Evolutionary conservation across 805 yeast species (phyloP), one percentile per base, ranked within the genome.

Genomic region (Kodamaea kaohsiungensis): DNA sequence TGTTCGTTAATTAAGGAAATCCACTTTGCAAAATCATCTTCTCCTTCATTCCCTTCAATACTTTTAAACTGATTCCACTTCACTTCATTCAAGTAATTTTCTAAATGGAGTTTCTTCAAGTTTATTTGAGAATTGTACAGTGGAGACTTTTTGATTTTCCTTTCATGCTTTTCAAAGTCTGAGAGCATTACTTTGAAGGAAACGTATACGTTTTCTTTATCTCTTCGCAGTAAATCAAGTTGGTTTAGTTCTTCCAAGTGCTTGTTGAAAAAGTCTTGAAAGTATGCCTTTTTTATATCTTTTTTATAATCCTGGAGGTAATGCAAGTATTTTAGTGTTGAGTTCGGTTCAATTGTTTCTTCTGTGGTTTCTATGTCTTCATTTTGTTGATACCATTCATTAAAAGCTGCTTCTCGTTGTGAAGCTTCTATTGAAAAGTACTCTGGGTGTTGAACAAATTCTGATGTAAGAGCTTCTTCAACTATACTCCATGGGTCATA

Each of bases 401-500:
- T 59, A 56, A 61, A 72, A 10, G 63, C 50, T 16, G 50, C 53
- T 50, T 67, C 71, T 47, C 71, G 57, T 25, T 51, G 46, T 22
- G 54, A 51, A 5, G 56, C 51, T 6, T 56, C 52, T 3, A 73
- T 55, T 2, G 64, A 58, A 53, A 64, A 75, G 56, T 55, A 74
- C 16, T 62, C 70, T 0, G 77, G 71, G 47, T 55, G 48, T 35
- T 60, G 60, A 10, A 62, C 63, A 13, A 75, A 61, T 17, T 70
- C 67, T 1, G 58, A 48, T 6, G 72, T 58, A 9, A 72, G 56
- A 17, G 71, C 73, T 48, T 73, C 79, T 54, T 73, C 76, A 0
- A 74, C 65, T 22, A 76, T 49, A 49, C 61, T 64, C 76, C 79
- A 76, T 3, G 77, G 69, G 43, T 73, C 73, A 58, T 64, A 73